Percentiles rank a stretch among this genome's conserved stretches.
phyloP scores from a whole-genome alignment of 2,329 filamentous ascomycete genomes.

The Scytalidium lignicola region DNA sequence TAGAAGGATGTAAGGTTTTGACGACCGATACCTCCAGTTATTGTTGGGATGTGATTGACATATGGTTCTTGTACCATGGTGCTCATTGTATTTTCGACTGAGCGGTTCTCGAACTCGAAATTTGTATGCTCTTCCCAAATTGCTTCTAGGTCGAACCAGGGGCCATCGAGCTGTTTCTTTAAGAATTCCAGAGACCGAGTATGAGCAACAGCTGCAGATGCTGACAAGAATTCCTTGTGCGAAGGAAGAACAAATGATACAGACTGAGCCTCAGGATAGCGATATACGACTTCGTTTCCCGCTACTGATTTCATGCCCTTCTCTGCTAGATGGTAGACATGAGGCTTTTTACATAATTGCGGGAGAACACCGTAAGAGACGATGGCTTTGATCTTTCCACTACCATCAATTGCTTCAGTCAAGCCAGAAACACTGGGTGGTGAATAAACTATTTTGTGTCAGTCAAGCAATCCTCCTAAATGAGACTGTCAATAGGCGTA shows the following conservation, averaged over 20 bases:
- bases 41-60: slow-evolving; percentile 68
- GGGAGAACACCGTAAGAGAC: too few species aligned
- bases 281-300: too few species aligned
- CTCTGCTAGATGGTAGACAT: too few species aligned
- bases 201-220: slow-evolving; percentile 47
- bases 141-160: slow-evolving; percentile 65
- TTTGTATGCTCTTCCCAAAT: slow-evolving; percentile 74
- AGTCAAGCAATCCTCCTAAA: too few species aligned
- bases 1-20: slow-evolving; percentile 60
- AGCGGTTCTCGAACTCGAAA: slow-evolving; percentile 63
- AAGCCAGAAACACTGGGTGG: too few species aligned
- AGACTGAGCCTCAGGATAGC: not conserved
- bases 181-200: slow-evolving; percentile 60
- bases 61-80: slow-evolving; percentile 76
- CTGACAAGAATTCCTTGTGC: slow-evolving; percentile 7
- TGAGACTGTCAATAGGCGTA: too few species aligned
- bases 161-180: slow-evolving; percentile 56
- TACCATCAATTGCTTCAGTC: too few species aligned
- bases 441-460: too few species aligned
- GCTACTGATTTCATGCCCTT: too few species aligned
- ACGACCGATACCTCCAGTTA: slow-evolving; percentile 63
- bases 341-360: too few species aligned
- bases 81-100: slow-evolving; percentile 66
- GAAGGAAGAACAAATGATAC: not conserved
- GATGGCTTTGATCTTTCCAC: too few species aligned